Conservation (phyloP, 2,329 filamentous ascomycete species). For the Microdochium nivale region DNA sequence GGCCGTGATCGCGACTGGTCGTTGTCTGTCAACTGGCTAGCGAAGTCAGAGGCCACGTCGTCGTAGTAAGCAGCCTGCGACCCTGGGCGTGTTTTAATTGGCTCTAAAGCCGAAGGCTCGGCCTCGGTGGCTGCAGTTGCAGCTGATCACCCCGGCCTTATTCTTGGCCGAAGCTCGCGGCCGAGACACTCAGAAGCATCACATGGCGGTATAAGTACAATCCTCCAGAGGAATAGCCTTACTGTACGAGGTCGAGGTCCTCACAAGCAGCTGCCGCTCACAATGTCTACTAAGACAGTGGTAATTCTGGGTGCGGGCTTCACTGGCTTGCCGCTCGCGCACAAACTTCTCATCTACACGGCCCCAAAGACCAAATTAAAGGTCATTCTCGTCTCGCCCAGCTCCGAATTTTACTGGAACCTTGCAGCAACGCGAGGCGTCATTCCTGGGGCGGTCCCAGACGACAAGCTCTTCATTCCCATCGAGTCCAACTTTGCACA, state of each 20-base stretch:
- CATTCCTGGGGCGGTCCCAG: constrained; percentile 34
- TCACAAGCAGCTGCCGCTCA: background rate
- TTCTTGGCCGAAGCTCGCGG: background rate
- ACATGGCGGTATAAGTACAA: background rate
- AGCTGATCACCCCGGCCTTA: background rate
- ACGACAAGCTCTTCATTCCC: constrained; percentile 29
- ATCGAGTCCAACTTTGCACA: constrained; percentile 35
- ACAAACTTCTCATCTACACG: constrained; percentile 38
- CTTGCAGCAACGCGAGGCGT: constrained; percentile 38
- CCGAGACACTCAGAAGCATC: too few relatives aligned
- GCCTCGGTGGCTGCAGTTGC: background rate
- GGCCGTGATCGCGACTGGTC: background rate
- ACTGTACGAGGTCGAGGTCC: too few relatives aligned
- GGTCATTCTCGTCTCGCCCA: constrained; percentile 37
- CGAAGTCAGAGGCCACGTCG: background rate
- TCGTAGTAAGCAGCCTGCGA: background rate
- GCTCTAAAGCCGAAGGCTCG: background rate
- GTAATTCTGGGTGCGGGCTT: constrained; percentile 42
- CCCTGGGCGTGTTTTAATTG: background rate
- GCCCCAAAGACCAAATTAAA: constrained; percentile 29
- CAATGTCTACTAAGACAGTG: constrained; percentile 24
- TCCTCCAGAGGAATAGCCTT: background rate
- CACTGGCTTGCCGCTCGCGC: constrained; percentile 36
- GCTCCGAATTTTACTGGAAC: constrained; percentile 40
- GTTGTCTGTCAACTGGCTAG: background rate